Conservation (phyloP, 768 basidiomycete species). For the Kwoniella europaea region DNA sequence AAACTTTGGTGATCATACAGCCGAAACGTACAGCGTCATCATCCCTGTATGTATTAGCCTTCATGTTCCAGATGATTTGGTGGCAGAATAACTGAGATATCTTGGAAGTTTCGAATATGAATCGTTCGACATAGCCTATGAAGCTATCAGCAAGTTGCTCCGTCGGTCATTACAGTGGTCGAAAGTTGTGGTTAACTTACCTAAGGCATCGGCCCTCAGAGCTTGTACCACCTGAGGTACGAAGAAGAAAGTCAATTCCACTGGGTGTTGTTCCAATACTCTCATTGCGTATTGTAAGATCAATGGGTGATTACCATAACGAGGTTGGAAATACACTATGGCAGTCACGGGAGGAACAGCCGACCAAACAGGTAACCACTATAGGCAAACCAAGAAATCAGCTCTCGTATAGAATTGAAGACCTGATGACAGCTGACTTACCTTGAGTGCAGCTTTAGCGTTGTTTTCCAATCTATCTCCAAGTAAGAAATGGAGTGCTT, state of each 20-base stretch:
- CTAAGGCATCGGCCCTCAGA: slow-evolving; percentile 83
- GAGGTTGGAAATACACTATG: slow-evolving; percentile 75
- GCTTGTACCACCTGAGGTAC: slow-evolving; percentile 98
- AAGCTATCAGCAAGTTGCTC: background rate
- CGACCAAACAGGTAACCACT: slow-evolving; percentile 89
- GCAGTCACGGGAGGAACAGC: slow-evolving; percentile 71
- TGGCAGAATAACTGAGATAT: slow-evolving; percentile 98
- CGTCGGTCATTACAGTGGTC: background rate
- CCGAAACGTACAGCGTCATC: slow-evolving; percentile 79
- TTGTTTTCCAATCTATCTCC: slow-evolving; percentile 70
- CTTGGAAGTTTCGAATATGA: slow-evolving; percentile 96
- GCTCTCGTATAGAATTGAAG: background rate
- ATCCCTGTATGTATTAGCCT: slow-evolving; percentile 94
- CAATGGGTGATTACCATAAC: slow-evolving; percentile 79
- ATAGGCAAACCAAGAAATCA: background rate
- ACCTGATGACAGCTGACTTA: slow-evolving; percentile 52
- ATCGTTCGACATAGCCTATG: slow-evolving; percentile 86
- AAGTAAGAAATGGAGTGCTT: slow-evolving; percentile 78
- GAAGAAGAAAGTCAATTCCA: slow-evolving; percentile 96
- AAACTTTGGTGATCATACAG: slow-evolving; percentile 44
- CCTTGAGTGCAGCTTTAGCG: slow-evolving; percentile 75
- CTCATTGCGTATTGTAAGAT: slow-evolving; percentile 95
- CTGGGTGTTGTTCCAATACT: slow-evolving; percentile 90
- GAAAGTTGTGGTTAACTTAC: slow-evolving; percentile 60
- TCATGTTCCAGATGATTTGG: slow-evolving; percentile 99